Evolutionary conservation across 2,329 filamentous ascomycete genomes (phyloP).

Genomic region (Ophiostoma quercus): DNA sequence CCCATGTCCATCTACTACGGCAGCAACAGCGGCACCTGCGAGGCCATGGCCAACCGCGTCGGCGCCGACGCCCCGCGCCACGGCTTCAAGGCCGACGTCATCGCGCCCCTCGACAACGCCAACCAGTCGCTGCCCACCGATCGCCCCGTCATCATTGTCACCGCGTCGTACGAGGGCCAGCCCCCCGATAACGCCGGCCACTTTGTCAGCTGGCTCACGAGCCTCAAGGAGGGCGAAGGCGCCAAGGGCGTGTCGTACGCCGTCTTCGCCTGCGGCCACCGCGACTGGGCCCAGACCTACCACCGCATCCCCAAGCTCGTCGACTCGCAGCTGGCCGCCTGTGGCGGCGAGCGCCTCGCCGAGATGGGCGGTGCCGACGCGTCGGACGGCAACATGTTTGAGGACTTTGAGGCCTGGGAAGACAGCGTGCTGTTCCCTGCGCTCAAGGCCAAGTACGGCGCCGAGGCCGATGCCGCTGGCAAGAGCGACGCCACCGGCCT

Average conservation of each 20-base stretch:
- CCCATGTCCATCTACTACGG: slow-evolving; percentile 65
- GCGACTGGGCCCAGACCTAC: slow-evolving; percentile 56
- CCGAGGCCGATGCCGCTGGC: neutral
- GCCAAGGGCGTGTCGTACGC: slow-evolving; percentile 50
- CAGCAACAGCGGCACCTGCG: slow-evolving; percentile 55
- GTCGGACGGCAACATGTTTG: slow-evolving; percentile 60
- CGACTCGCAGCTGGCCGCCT: slow-evolving; percentile 47
- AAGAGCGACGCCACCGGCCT: slow-evolving; percentile 28
- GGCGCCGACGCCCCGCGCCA: slow-evolving; percentile 50
- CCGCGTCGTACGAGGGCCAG: slow-evolving; percentile 66
- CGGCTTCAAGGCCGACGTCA: slow-evolving; percentile 50
- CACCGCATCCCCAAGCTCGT: slow-evolving; percentile 62
- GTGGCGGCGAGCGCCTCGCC: slow-evolving; percentile 45
- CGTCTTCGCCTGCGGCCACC: slow-evolving; percentile 60
- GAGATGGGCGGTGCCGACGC: slow-evolving; percentile 55
- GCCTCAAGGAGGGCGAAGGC: slow-evolving; percentile 3
- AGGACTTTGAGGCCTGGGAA: slow-evolving; percentile 62
- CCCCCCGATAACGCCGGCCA: slow-evolving; percentile 66
- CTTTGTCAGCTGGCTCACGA: slow-evolving; percentile 19
- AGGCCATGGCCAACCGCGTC: slow-evolving; percentile 60
- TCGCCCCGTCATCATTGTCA: slow-evolving; percentile 61
- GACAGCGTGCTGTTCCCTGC: slow-evolving; percentile 50
- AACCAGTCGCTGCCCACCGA: slow-evolving; percentile 55
- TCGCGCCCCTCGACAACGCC: slow-evolving; percentile 56
- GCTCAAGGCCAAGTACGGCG: slow-evolving; percentile 43